Percentiles rank a stretch among this genome's conserved stretches.
Conservation (phyloP, 257 asterid species). For the Solanum ossicruentum region DNA sequence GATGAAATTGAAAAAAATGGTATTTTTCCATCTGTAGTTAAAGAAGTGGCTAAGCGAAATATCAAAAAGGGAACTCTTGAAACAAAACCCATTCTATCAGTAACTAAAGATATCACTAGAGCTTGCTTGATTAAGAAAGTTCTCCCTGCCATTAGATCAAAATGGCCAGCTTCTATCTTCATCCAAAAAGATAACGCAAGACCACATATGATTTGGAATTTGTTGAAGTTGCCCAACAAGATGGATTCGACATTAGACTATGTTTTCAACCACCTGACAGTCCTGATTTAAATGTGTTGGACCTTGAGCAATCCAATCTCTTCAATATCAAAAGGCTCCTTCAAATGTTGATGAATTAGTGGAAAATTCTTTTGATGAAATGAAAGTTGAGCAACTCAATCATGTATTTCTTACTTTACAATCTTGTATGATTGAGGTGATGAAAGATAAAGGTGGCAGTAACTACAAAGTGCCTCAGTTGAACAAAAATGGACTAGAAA, state of each 20-base stretch:
- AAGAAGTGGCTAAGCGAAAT: neutral
- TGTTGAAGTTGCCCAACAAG: neutral
- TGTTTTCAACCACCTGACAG: neutral
- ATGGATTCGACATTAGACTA: neutral
- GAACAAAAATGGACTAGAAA: neutral
- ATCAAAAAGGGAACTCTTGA: neutral
- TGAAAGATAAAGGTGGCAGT: neutral
- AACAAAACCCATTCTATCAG: neutral
- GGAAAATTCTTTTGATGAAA: neutral
- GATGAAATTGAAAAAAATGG: neutral
- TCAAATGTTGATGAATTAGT: neutral
- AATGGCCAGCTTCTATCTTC: neutral
- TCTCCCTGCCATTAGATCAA: neutral
- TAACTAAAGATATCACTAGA: neutral
- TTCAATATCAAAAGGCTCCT: neutral
- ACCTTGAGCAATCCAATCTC: neutral
- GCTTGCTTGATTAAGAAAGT: neutral
- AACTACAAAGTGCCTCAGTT: neutral
- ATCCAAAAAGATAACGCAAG: neutral
- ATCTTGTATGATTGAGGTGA: neutral
- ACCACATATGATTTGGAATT: neutral
- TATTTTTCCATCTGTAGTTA: neutral
- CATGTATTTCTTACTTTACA: neutral
- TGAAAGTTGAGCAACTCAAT: neutral
- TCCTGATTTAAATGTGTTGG: neutral